Evolutionary conservation across 331 rosid species (phyloP).

Genomic region (Stylosanthes scabra): DNA sequence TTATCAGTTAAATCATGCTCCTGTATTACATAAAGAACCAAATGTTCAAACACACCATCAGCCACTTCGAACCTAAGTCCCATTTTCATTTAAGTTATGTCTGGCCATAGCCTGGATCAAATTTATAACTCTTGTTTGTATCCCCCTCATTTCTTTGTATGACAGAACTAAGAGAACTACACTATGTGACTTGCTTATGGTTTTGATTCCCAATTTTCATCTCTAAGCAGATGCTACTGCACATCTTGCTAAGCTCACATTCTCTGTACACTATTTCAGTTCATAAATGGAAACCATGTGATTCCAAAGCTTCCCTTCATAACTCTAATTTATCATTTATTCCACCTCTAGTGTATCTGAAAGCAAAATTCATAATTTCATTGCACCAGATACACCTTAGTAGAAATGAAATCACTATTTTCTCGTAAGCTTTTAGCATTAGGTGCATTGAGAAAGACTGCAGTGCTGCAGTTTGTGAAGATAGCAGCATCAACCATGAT

Average conservation of each 20-base stretch:
- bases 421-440: neutral
- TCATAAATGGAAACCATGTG: neutral
- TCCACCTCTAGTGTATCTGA: neutral
- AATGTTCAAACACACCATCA: neutral
- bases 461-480: neutral
- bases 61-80: neutral
- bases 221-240: neutral
- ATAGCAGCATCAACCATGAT: neutral
- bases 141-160: neutral
- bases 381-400: neutral
- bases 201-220: neutral
- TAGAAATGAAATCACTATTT: slow-evolving; percentile 12
- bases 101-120: neutral
- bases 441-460: slow-evolving; percentile 9
- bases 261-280: slow-evolving; percentile 1
- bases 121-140: too few species aligned
- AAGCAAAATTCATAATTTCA: neutral
- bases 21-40: neutral
- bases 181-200: neutral
- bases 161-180: neutral
- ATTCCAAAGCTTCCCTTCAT: neutral
- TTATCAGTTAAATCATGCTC: neutral
- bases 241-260: neutral
- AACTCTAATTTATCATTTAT: slow-evolving; percentile 9
- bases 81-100: too few species aligned